These are phyloP conservation scores for Kwoniella europaea DNA, from an alignment of 768 basidiomycete genomes.

Conservation along the genomic window DNA sequence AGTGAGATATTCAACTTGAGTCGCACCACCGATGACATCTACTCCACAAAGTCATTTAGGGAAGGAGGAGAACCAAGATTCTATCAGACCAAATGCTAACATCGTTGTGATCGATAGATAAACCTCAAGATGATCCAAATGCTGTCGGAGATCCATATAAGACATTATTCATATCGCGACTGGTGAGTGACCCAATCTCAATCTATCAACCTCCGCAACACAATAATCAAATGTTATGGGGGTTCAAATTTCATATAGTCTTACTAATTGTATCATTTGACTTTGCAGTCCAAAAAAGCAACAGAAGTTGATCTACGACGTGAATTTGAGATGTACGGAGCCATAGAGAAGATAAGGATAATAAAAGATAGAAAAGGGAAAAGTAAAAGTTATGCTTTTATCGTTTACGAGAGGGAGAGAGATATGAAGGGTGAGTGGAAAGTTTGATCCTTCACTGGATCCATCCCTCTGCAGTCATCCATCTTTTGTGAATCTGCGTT, in stretches of 20 bases:
- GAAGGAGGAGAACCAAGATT: constrained; percentile 13
- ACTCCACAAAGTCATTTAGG: too few species aligned
- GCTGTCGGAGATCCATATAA: constrained; percentile 97
- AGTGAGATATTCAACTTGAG: constrained; percentile 51
- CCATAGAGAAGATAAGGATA: constrained; percentile 90
- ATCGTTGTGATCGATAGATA: constrained; percentile 65
- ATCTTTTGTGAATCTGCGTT: too few species aligned
- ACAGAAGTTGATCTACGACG: constrained; percentile 89
- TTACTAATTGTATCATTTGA: constrained; percentile 2
- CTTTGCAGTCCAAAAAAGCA: constrained; percentile 78
- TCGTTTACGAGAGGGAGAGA: constrained; percentile 95
- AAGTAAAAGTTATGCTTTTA: constrained; percentile 90
- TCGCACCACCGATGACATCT: too few species aligned
- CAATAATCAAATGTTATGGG: too few species aligned
- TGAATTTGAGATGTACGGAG: constrained; percentile 94
- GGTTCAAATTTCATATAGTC: too few species aligned
- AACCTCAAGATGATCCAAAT: constrained; percentile 86
- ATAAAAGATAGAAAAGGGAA: constrained; percentile 88
- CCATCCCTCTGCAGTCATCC: too few species aligned
- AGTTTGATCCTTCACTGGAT: neutral
- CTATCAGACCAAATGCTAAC: neutral
- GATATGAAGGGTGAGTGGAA: constrained; percentile 90
- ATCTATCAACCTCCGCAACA: too few species aligned
- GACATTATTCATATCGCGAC: constrained; percentile 91
- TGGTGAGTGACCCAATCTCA: constrained; percentile 63